Conservation (phyloP, 1,139 yeast species). For the Yamadazyma blattariae region DNA sequence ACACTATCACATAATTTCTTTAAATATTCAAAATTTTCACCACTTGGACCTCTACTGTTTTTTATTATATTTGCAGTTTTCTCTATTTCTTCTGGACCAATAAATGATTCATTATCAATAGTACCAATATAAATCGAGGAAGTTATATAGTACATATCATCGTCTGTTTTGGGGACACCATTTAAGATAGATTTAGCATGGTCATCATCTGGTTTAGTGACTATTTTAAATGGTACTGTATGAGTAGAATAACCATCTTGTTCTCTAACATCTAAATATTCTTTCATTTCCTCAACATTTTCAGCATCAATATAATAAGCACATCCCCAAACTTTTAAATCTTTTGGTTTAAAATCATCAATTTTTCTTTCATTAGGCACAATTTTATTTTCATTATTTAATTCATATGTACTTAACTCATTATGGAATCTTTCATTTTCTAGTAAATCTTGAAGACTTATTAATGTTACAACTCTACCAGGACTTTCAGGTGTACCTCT, state of each 20-base stretch:
- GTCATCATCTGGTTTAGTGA: constrained; percentile 24
- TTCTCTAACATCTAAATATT: constrained; percentile 76
- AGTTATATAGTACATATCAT: constrained; percentile 36
- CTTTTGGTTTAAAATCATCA: constrained; percentile 32
- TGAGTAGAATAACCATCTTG: constrained; percentile 84
- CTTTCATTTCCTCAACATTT: constrained; percentile 56
- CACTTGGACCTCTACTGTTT: constrained; percentile 71
- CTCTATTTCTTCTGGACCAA: constrained; percentile 69
- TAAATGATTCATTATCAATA: constrained; percentile 72
- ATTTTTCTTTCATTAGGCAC: constrained; percentile 13
- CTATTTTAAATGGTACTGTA: constrained; percentile 60
- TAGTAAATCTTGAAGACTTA: constrained; percentile 56
- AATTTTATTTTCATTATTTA: constrained; percentile 10
- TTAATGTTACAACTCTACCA: constrained; percentile 83
- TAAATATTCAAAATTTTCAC: constrained; percentile 73
- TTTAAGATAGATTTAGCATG: constrained; percentile 11
- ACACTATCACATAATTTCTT: constrained; percentile 53
- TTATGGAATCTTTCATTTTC: constrained; percentile 36
- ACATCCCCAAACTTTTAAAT: constrained; percentile 71
- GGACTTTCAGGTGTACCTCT: constrained; percentile 84
- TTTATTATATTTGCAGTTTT: constrained; percentile 62
- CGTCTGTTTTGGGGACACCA: constrained; percentile 18
- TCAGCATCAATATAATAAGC: constrained; percentile 76
- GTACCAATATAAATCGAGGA: constrained; percentile 84
- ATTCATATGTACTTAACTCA: constrained; percentile 44